Evolutionary conservation across 306 rosid species (phyloP).

Genomic region (Lathyrus oleraceus): DNA sequence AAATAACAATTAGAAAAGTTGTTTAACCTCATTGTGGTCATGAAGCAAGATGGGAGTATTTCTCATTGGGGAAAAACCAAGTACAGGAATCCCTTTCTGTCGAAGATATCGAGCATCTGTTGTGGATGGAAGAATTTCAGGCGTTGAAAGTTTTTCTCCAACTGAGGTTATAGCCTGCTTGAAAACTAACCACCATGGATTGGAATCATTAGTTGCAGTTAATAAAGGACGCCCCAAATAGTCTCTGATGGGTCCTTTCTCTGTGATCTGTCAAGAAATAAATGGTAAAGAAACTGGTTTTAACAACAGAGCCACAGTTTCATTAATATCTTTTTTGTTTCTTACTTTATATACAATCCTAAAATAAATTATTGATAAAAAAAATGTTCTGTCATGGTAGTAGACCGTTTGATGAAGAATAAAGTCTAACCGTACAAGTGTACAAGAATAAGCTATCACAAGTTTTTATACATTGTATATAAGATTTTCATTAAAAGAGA

Average conservation of each 20-base stretch:
- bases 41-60: slow-evolving; percentile 91
- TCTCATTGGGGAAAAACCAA: slow-evolving; percentile 92
- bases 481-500: no score
- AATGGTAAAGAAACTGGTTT: slow-evolving; percentile 22
- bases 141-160: slow-evolving; percentile 80
- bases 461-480: background rate
- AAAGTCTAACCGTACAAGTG: background rate
- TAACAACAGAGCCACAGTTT: slow-evolving; percentile 1
- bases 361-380: background rate
- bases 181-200: slow-evolving; percentile 93
- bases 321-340: background rate
- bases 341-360: background rate
- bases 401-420: background rate
- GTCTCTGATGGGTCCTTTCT: slow-evolving; percentile 73
- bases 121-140: slow-evolving; percentile 83
- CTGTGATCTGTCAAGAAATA: slow-evolving; percentile 47
- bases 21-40: slow-evolving; percentile 86
- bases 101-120: slow-evolving; percentile 72
- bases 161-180: slow-evolving; percentile 60
- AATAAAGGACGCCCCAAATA: slow-evolving; percentile 61
- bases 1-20: slow-evolving; percentile 9
- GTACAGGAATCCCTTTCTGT: slow-evolving; percentile 74
- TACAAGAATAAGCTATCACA: background rate
- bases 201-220: slow-evolving; percentile 71
- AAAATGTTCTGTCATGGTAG: background rate